Evolutionary conservation across 768 basidiomycete species (phyloP).

Genomic region (Mycena latifolia): DNA sequence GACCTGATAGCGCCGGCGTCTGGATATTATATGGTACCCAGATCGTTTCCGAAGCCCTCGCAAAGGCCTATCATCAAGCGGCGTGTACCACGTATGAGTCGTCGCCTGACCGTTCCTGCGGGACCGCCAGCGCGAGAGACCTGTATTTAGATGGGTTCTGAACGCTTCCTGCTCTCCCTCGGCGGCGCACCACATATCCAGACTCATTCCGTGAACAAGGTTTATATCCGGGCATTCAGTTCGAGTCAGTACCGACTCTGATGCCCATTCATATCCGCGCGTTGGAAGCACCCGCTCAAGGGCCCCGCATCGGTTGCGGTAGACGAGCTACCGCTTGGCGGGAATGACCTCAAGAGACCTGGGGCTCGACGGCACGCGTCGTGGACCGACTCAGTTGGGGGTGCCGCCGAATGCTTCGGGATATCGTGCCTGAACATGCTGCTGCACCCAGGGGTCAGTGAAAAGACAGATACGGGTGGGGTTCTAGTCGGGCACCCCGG

Average conservation of each 20-base stretch:
- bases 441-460: background rate
- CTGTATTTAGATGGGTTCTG: constrained; percentile 24
- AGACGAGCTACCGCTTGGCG: constrained; percentile 29
- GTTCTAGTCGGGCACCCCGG: constrained; percentile 23
- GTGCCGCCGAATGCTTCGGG: constrained; percentile 16
- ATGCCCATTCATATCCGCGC: constrained; percentile 34
- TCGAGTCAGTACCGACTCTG: constrained; percentile 22
- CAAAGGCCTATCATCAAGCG: constrained; percentile 25
- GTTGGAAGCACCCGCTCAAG: constrained; percentile 31
- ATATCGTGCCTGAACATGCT: constrained; percentile 23
- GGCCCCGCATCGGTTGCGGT: constrained; percentile 28
- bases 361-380: constrained; percentile 20
- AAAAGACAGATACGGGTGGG: constrained; percentile 1
- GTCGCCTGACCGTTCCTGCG: constrained; percentile 36
- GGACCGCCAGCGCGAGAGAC: constrained; percentile 24
- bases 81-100: constrained; percentile 22
- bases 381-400: constrained; percentile 5
- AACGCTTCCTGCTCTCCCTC: constrained; percentile 27
- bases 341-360: constrained; percentile 30
- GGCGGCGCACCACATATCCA: constrained; percentile 30
- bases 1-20: constrained; percentile 6
- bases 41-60: constrained; percentile 35
- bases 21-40: constrained; percentile 33
- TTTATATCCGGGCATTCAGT: constrained; percentile 38
- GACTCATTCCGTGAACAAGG: constrained; percentile 33